Evolutionary conservation across 2,329 filamentous ascomycete species (phyloP).

Genomic region (Dryadomyces quercivorus): DNA sequence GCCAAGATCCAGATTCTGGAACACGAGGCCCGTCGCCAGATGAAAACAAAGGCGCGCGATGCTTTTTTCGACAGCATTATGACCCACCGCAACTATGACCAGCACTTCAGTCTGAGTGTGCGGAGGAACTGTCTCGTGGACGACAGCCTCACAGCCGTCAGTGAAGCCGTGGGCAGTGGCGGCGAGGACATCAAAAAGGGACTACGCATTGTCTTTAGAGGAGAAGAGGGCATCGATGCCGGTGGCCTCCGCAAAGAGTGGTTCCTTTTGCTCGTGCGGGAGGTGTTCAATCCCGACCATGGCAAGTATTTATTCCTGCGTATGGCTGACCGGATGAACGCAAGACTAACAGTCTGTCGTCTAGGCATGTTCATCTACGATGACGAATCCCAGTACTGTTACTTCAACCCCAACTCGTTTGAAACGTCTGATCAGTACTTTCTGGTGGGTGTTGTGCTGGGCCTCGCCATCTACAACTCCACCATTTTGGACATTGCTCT

Average conservation of each 20-base stretch:
- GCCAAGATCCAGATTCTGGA: slow-evolving; percentile 86
- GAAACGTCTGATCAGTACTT: slow-evolving; percentile 90
- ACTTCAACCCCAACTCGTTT: slow-evolving; percentile 84
- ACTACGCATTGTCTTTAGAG: slow-evolving; percentile 70
- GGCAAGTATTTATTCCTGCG: slow-evolving; percentile 37
- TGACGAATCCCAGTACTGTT: slow-evolving; percentile 80
- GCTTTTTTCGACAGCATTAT: slow-evolving; percentile 87
- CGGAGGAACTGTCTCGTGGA: slow-evolving; percentile 78
- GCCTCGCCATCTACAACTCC: slow-evolving; percentile 87
- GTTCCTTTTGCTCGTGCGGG: slow-evolving; percentile 78
- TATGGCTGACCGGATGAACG: too few species aligned
- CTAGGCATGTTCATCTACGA: slow-evolving; percentile 85
- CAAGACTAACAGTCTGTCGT: neutral
- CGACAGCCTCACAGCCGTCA: slow-evolving; percentile 74
- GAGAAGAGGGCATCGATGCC: slow-evolving; percentile 84
- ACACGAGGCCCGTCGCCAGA: slow-evolving; percentile 76
- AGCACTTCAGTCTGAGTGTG: slow-evolving; percentile 66
- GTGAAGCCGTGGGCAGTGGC: slow-evolving; percentile 69
- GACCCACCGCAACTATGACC: slow-evolving; percentile 58
- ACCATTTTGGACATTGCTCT: slow-evolving; percentile 83
- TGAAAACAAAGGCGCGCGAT: slow-evolving; percentile 78
- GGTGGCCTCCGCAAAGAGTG: slow-evolving; percentile 87
- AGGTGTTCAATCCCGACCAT: slow-evolving; percentile 84
- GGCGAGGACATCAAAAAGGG: slow-evolving; percentile 85
- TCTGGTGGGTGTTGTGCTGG: slow-evolving; percentile 75